phyloP scores from a whole-genome alignment of 129 eudicot species.

The Rutidosis leptorrhynchoides region DNA sequence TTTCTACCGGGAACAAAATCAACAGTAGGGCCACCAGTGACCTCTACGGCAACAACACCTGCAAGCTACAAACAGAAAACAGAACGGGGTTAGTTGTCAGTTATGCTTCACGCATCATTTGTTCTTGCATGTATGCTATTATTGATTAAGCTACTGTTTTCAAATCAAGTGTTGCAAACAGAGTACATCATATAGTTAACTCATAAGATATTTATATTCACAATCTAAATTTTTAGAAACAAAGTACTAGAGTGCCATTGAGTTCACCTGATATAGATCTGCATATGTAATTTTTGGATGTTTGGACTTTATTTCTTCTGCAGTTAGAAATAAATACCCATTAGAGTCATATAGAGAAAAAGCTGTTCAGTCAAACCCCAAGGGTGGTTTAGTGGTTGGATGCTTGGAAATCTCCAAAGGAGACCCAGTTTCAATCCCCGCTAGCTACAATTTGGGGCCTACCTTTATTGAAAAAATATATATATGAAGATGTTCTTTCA shows the following conservation, averaged over 20 bases:
- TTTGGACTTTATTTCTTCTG: constrained; percentile 86
- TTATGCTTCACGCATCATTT: constrained; percentile 10
- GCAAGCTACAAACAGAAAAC: constrained; percentile 66
- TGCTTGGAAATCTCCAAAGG: too few species aligned
- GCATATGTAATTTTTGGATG: constrained; percentile 93
- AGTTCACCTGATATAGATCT: constrained; percentile 89
- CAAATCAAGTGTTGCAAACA: not conserved
- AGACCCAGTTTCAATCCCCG: too few species aligned
- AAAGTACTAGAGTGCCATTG: not conserved
- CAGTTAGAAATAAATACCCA: constrained; percentile 31
- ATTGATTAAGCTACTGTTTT: constrained; percentile 1
- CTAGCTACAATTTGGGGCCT: too few species aligned
- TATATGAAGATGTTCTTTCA: too few species aligned
- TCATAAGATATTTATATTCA: not conserved
- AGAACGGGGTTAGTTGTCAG: constrained; percentile 11
- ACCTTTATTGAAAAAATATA: too few species aligned
- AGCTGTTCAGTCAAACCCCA: not conserved
- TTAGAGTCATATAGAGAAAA: constrained; percentile 12
- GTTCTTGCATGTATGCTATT: constrained; percentile 22
- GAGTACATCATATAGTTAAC: not conserved
- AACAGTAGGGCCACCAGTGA: constrained; percentile 93
- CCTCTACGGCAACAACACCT: constrained; percentile 95
- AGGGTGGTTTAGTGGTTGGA: too few species aligned
- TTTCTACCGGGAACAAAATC: constrained; percentile 87
- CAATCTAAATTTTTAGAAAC: not conserved